A percentile compares a stretch with the other conserved stretches of the same genome.
These are phyloP conservation scores for Atkinsonella texensis DNA, from an alignment of 2,329 filamentous ascomycete genomes.

Conservation along the genomic window DNA sequence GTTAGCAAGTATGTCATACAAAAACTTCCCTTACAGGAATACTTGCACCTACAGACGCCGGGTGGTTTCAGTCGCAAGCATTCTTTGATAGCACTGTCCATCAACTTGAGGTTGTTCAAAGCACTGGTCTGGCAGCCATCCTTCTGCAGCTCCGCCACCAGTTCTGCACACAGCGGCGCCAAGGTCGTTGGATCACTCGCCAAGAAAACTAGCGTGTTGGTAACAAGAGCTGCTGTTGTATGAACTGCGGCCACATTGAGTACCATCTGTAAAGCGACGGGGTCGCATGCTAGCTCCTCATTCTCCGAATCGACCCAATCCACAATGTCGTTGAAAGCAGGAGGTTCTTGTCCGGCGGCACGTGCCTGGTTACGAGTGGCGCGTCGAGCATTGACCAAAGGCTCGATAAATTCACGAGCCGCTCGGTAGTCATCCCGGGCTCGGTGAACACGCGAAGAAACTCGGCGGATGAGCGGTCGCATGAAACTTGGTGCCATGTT, in stretches of 20 bases:
- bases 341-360: background rate
- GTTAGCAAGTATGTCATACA: background rate
- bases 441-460: constrained; percentile 3
- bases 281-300: constrained; percentile 6
- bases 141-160: constrained; percentile 1
- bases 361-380: constrained; percentile 1
- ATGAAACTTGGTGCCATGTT: constrained; percentile 7
- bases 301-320: constrained; percentile 9
- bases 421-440: constrained; percentile 6
- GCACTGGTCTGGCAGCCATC: constrained; percentile 6
- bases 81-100: constrained; percentile 8
- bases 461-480: constrained; percentile 6
- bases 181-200: constrained; percentile 4
- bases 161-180: constrained; percentile 4
- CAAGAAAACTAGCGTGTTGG: constrained; percentile 7
- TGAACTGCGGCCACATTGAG: constrained; percentile 8
- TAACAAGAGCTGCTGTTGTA: constrained; percentile 6
- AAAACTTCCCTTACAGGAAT: background rate
- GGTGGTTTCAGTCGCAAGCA: constrained; percentile 7
- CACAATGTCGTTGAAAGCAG: constrained; percentile 6
- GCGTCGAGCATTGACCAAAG: constrained; percentile 6
- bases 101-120: constrained; percentile 6
- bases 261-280: constrained; percentile 8
- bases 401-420: constrained; percentile 7
- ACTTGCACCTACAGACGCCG: constrained; percentile 6